These are phyloP conservation scores for Mycosphaerella sp. DNA, from an alignment of 2,329 filamentous ascomycete species.

Conservation along the genomic window DNA sequence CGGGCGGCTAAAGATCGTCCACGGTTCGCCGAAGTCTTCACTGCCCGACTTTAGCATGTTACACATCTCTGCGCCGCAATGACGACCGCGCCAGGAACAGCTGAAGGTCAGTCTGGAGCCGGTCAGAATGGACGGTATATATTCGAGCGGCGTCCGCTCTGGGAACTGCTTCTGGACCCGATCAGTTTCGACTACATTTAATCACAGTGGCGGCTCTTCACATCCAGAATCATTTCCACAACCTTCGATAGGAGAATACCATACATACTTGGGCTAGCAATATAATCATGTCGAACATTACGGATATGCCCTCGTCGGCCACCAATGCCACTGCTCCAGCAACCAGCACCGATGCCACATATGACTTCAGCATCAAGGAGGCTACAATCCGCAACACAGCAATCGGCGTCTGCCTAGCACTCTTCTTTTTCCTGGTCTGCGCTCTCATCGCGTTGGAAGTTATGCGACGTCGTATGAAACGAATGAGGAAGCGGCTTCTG, in stretches of 20 bases:
- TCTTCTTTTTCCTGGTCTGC: constrained; percentile 14
- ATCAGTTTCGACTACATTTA: background rate
- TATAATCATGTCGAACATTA: background rate
- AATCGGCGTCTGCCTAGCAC: constrained; percentile 13
- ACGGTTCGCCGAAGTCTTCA: constrained; percentile 6
- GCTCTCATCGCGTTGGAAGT: constrained; percentile 12
- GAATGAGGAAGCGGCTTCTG: constrained; percentile 7
- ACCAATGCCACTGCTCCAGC: constrained; percentile 1
- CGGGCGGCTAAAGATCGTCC: constrained; percentile 3
- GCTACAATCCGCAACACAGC: constrained; percentile 14
- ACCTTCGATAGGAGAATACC: background rate
- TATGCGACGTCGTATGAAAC: constrained; percentile 13
- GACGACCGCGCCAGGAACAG: constrained; percentile 5
- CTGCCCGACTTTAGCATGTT: constrained; percentile 2
- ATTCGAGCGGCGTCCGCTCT: constrained; percentile 2
- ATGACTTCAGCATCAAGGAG: constrained; percentile 15
- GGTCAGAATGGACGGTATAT: constrained; percentile 4
- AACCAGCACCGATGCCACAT: constrained; percentile 10
- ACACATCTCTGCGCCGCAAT: constrained; percentile 7
- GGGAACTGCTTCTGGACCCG: background rate
- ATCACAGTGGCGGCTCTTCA: background rate
- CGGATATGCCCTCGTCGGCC: constrained; percentile 3
- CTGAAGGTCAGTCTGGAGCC: background rate
- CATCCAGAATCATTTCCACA: background rate
- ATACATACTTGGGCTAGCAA: background rate